Conservation (phyloP, 148 eudicot genomes). For the Rhododendron ferrugineum region DNA sequence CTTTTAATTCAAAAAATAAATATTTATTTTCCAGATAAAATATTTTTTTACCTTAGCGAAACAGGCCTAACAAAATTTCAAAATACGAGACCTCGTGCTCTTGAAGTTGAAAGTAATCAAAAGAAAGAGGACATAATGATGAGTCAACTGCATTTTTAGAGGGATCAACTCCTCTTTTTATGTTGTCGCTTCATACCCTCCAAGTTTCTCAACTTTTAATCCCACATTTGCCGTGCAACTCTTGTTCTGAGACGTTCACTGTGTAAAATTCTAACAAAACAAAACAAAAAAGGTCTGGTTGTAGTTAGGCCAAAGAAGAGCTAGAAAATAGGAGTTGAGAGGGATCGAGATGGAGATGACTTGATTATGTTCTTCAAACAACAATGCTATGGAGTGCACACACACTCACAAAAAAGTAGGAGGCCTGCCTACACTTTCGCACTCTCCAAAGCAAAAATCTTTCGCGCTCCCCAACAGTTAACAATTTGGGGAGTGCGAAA, state of each 20-base stretch:
- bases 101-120: not conserved
- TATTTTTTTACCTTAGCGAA: no score
- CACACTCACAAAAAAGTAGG: no score
- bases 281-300: not conserved
- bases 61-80: not conserved
- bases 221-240: not conserved
- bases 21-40: no score
- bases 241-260: not conserved
- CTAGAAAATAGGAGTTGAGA: not conserved
- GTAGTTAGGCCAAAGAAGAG: not conserved
- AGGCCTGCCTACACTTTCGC: no score
- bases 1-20: no score
- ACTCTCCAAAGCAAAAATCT: no score
- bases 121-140: not conserved
- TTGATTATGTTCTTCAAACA: not conserved
- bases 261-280: not conserved
- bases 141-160: not conserved
- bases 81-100: not conserved
- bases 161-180: not conserved
- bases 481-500: no score
- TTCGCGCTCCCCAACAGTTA: no score
- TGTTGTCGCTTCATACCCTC: not conserved
- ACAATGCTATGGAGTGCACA: not conserved
- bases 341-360: not conserved
- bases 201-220: not conserved